Evolutionary conservation across 129 eudicot species (phyloP).

Genomic region (Daucus carota): DH1_v3.0 NC_030381.2:41537001-41537500

Average conservation of each 20-base stretch:
- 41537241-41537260: not conserved
- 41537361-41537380: not conserved
- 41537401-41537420: not conserved
- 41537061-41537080: slow-evolving; percentile 98
- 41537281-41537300: not conserved
- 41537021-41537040: slow-evolving; percentile 80
- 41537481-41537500: not conserved
- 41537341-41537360: not conserved
- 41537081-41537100: slow-evolving; percentile 99
- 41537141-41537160: slow-evolving; percentile 45
- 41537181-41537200: not conserved
- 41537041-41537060: slow-evolving; percentile 88
- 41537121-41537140: slow-evolving; percentile 96
- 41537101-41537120: slow-evolving; percentile 98
- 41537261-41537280: not conserved
- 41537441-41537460: not conserved
- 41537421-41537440: not conserved
- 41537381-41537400: not conserved
- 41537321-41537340: not conserved
- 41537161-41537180: slow-evolving; percentile 2
- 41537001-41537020: slow-evolving; percentile 71
- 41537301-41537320: not conserved
- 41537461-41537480: not conserved
- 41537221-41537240: not conserved
- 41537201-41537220: not conserved